Conservation (phyloP, 2,329 filamentous ascomycete genomes). For the Hypoxylon sp. region DNA sequence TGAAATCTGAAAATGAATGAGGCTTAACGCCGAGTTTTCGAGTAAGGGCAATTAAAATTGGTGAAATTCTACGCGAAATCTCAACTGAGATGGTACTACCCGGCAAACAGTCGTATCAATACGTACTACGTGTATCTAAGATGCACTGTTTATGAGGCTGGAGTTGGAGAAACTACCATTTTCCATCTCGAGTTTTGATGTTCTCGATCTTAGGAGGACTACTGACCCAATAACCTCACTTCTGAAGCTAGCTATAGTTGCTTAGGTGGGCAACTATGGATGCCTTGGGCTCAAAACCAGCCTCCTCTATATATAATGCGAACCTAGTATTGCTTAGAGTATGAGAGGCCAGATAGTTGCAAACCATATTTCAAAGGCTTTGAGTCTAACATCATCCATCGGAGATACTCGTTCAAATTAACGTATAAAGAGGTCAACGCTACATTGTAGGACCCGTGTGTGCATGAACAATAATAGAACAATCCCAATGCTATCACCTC, state of each 20-base stretch:
- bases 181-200: background rate
- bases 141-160: background rate
- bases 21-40: background rate
- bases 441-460: background rate
- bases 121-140: background rate
- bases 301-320: background rate
- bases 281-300: background rate
- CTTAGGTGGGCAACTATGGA: background rate
- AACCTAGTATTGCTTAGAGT: background rate
- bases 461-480: background rate
- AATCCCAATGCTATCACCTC: background rate
- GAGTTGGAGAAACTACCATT: background rate
- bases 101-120: no score
- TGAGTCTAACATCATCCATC: background rate
- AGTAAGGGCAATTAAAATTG: background rate
- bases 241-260: background rate
- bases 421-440: background rate
- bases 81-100: background rate
- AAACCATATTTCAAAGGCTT: constrained; percentile 5
- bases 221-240: background rate
- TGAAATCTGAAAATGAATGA: background rate
- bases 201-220: background rate
- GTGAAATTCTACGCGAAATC: background rate
- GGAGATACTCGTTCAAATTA: background rate
- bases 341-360: background rate